Conservation (phyloP, 805 yeast genomes). For the Wickerhamomyces ciferrii region DNA sequence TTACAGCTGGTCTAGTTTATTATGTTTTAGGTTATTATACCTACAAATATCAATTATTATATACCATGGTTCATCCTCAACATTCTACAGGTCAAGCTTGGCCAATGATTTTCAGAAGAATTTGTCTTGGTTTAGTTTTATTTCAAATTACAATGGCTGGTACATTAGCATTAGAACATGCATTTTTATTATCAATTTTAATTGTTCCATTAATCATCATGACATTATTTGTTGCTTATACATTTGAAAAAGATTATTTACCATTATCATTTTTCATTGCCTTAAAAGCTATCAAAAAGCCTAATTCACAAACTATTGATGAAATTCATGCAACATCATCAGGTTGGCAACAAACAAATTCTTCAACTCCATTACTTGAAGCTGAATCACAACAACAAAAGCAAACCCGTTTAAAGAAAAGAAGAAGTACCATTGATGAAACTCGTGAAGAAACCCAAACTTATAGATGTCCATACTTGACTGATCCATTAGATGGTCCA, state of each 20-base stretch:
- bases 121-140: conserved; percentile 71
- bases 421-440: conserved; percentile 22
- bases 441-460: conserved; percentile 33
- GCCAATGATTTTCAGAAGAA: conserved; percentile 85
- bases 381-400: conserved; percentile 9
- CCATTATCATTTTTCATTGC: conserved; percentile 89
- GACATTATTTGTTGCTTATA: conserved; percentile 64
- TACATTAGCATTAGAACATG: conserved; percentile 74
- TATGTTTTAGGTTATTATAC: conserved; percentile 84
- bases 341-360: not conserved
- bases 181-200: conserved; percentile 66
- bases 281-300: conserved; percentile 54
- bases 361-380: not conserved
- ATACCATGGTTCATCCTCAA: conserved; percentile 90
- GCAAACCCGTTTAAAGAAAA: conserved; percentile 12
- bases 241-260: conserved; percentile 73
- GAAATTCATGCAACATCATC: not conserved
- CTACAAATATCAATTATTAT: conserved; percentile 84
- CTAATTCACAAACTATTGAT: conserved; percentile 1
- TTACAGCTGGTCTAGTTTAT: conserved; percentile 80
- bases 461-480: conserved; percentile 74
- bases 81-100: conserved; percentile 96
- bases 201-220: conserved; percentile 73
- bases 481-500: conserved; percentile 77
- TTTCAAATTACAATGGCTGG: conserved; percentile 96